Evolutionary conservation across 805 yeast genomes (phyloP).

Genomic region (Kluyveromyces siamensis): DNA sequence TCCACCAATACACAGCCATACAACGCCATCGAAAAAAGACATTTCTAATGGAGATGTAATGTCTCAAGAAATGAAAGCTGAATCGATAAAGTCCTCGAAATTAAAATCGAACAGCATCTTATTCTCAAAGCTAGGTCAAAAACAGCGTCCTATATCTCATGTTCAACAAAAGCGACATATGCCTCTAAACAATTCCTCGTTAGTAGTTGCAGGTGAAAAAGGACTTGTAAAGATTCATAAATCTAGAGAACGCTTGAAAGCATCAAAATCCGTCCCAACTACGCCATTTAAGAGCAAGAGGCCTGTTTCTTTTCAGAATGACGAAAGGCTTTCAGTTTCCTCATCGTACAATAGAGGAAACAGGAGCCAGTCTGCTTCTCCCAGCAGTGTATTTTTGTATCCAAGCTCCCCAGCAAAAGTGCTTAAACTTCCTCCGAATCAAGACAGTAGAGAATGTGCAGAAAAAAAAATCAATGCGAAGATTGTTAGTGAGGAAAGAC

Average conservation of each 20-base stretch:
- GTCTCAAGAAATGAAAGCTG: not conserved
- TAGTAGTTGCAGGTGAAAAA: not conserved
- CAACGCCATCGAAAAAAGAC: not conserved
- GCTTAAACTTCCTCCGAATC: not conserved
- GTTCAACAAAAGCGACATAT: not conserved
- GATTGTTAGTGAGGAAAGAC: not conserved
- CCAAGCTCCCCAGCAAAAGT: not conserved
- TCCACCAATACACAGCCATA: not conserved
- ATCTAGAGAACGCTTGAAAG: not conserved
- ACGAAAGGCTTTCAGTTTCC: not conserved
- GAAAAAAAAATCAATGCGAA: not conserved
- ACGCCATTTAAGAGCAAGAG: not conserved
- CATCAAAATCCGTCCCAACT: not conserved
- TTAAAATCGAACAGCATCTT: not conserved
- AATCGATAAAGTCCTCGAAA: not conserved
- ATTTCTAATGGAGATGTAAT: not conserved
- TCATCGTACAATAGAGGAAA: not conserved
- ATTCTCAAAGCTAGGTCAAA: not conserved
- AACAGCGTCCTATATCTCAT: not conserved
- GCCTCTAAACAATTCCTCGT: not conserved
- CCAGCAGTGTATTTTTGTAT: not conserved
- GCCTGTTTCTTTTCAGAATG: not conserved
- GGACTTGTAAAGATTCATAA: not conserved
- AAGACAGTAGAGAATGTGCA: not conserved
- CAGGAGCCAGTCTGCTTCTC: not conserved